Conservation (phyloP, 2,329 filamentous ascomycete genomes). For the Macrophomina pseudophaseolina region DNA sequence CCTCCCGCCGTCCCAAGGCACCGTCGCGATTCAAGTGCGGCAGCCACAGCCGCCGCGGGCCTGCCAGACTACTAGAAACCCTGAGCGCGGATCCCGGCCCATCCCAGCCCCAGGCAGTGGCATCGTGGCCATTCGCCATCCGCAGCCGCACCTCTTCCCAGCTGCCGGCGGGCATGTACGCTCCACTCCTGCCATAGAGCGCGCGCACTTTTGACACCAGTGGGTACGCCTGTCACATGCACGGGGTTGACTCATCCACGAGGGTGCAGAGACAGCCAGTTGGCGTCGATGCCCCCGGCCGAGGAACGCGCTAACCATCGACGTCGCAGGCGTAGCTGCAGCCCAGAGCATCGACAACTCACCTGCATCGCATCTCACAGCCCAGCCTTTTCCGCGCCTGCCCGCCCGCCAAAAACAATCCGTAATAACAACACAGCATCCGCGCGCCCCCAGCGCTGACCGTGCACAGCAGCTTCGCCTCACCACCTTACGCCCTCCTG, state of each 20-base stretch:
- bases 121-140: slow-evolving; percentile 1
- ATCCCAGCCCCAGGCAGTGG: neutral
- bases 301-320: slow-evolving; percentile 18
- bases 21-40: slow-evolving; percentile 4
- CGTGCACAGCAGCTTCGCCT: slow-evolving; percentile 24
- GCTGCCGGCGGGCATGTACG: slow-evolving; percentile 20
- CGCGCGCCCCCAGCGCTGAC: slow-evolving; percentile 22
- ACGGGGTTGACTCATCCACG: neutral
- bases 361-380: slow-evolving; percentile 14
- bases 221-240: slow-evolving; percentile 21
- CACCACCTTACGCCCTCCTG: slow-evolving; percentile 18
- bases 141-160: neutral
- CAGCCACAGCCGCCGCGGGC: slow-evolving; percentile 20
- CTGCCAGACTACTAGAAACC: neutral
- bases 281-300: slow-evolving; percentile 14
- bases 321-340: slow-evolving; percentile 20
- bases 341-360: slow-evolving; percentile 20
- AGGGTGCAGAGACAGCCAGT: slow-evolving; percentile 11
- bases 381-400: slow-evolving; percentile 13
- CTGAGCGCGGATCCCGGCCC: slow-evolving; percentile 15
- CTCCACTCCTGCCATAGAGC: neutral
- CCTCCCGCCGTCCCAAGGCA: slow-evolving; percentile 8
- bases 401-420: slow-evolving; percentile 18
- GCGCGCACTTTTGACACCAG: neutral
- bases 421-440: slow-evolving; percentile 18